Percentiles rank a stretch among this genome's conserved stretches.
phyloP scores from a whole-genome alignment of 2,329 filamentous ascomycete species.

The Emericellopsis cladophorae region DNA sequence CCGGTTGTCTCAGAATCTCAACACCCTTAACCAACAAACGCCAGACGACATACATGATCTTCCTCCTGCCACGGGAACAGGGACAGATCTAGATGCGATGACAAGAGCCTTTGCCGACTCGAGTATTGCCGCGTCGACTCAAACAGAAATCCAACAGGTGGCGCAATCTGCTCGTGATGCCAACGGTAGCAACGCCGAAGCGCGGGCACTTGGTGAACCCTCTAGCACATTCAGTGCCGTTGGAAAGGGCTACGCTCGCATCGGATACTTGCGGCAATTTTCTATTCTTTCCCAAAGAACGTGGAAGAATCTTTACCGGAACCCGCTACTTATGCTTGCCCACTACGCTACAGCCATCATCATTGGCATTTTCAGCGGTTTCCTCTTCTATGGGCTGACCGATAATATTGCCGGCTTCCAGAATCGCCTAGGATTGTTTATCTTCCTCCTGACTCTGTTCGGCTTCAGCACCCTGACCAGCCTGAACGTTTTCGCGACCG shows the following conservation, averaged over 20 bases:
- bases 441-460: slow-evolving; percentile 91
- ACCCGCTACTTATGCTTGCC: slow-evolving; percentile 95
- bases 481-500: slow-evolving; percentile 83
- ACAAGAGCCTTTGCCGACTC: slow-evolving; percentile 67
- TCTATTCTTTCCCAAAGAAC: slow-evolving; percentile 79
- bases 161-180: slow-evolving; percentile 50
- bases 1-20: slow-evolving; percentile 33
- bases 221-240: slow-evolving; percentile 41
- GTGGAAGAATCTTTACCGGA: slow-evolving; percentile 94
- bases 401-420: slow-evolving; percentile 97
- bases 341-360: slow-evolving; percentile 97
- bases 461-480: slow-evolving; percentile 94
- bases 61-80: slow-evolving; percentile 43
- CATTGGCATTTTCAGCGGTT: slow-evolving; percentile 86
- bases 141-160: slow-evolving; percentile 66
- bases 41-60: slow-evolving; percentile 58
- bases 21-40: slow-evolving; percentile 39
- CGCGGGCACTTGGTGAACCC: slow-evolving; percentile 21
- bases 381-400: slow-evolving; percentile 89
- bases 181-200: slow-evolving; percentile 51
- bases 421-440: slow-evolving; percentile 91
- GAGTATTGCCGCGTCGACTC: slow-evolving; percentile 60
- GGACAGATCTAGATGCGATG: slow-evolving; percentile 72
- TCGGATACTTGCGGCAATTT: slow-evolving; percentile 74
- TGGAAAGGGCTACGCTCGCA: slow-evolving; percentile 69